These are phyloP conservation scores for Phytophthora pisi DNA, from an alignment of 352 stramenopile genomes.

Conservation along the genomic window DNA sequence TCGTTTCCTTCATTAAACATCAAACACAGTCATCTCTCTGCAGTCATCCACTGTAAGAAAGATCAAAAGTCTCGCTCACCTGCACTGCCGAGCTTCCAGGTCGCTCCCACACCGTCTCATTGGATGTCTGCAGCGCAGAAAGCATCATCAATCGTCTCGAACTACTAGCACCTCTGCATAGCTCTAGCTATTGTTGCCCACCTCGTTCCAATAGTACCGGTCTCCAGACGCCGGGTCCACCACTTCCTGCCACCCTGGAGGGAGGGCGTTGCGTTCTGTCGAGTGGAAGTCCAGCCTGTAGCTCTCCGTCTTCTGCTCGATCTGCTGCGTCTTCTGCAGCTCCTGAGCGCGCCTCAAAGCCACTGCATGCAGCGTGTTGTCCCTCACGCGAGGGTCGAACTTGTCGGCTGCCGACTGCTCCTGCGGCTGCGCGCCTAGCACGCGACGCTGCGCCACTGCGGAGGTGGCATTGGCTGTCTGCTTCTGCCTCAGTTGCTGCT, in stretches of 20 bases:
- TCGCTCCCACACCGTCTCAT: slow-evolving; percentile 80
- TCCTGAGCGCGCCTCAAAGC: slow-evolving; percentile 49
- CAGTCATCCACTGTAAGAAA: neutral
- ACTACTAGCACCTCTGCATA: neutral
- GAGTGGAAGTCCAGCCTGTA: slow-evolving; percentile 14
- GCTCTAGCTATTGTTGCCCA: slow-evolving; percentile 13
- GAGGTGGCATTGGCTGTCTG: slow-evolving; percentile 55
- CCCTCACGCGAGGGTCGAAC: slow-evolving; percentile 54
- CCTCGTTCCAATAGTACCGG: slow-evolving; percentile 86
- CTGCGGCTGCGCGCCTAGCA: slow-evolving; percentile 28
- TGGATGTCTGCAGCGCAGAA: slow-evolving; percentile 52
- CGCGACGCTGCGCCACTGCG: slow-evolving; percentile 43
- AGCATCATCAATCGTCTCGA: slow-evolving; percentile 4
- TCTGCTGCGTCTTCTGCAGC: slow-evolving; percentile 41
- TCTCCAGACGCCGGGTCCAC: slow-evolving; percentile 55
- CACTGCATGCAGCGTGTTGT: slow-evolving; percentile 82
- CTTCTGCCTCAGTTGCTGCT: slow-evolving; percentile 63
- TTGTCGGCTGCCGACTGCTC: slow-evolving; percentile 23
- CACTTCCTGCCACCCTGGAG: slow-evolving; percentile 59
- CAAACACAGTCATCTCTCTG: neutral
- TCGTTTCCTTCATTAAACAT: neutral
- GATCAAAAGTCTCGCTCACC: neutral
- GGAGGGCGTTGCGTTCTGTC: slow-evolving; percentile 35
- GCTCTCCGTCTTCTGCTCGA: slow-evolving; percentile 22
- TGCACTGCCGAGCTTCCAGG: slow-evolving; percentile 28